phyloP scores from a whole-genome alignment of 2,329 filamentous ascomycete species.

The Thielaviopsis punctulata region DNA sequence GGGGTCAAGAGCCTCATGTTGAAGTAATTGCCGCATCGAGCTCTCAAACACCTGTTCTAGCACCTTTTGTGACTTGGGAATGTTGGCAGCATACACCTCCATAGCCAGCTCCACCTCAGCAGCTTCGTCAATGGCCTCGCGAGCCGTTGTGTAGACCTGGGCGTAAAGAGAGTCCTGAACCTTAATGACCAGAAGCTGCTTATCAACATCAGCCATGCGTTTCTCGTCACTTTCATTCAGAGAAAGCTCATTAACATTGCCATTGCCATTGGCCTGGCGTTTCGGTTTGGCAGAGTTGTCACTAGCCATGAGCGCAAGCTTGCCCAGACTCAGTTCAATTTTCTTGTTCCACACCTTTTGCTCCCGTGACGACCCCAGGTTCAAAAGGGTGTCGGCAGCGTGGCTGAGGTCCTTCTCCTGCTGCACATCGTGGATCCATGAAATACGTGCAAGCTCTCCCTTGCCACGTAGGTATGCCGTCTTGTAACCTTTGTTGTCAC shows the following conservation, averaged over 20 bases:
- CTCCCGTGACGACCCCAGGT: slow-evolving; percentile 54
- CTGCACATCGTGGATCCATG: slow-evolving; percentile 88
- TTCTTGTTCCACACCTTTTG: slow-evolving; percentile 82
- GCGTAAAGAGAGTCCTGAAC: slow-evolving; percentile 67
- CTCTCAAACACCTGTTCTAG: slow-evolving; percentile 56
- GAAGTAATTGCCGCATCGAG: slow-evolving; percentile 50
- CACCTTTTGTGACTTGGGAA: slow-evolving; percentile 42
- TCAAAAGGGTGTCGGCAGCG: slow-evolving; percentile 54
- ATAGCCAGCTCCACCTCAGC: slow-evolving; percentile 63
- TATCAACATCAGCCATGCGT: slow-evolving; percentile 37
- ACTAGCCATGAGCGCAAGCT: slow-evolving; percentile 58
- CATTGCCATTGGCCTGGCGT: slow-evolving; percentile 14
- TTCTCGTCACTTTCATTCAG: slow-evolving; percentile 20
- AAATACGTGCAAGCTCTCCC: slow-evolving; percentile 56
- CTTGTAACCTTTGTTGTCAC: slow-evolving; percentile 51
- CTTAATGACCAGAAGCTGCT: slow-evolving; percentile 48
- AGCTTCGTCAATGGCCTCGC: slow-evolving; percentile 59
- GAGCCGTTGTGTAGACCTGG: slow-evolving; percentile 50
- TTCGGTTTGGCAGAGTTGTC: slow-evolving; percentile 19
- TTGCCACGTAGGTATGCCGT: slow-evolving; percentile 63
- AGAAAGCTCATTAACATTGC: slow-evolving; percentile 17
- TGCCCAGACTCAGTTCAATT: slow-evolving; percentile 77
- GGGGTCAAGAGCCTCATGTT: slow-evolving; percentile 53
- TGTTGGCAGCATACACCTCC: slow-evolving; percentile 41
- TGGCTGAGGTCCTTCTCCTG: slow-evolving; percentile 57